Percentiles rank a stretch among this genome's conserved stretches.
Evolutionary conservation across 2,329 filamentous ascomycete species (phyloP).

Genomic region (Monilinia fructigena): DNA sequence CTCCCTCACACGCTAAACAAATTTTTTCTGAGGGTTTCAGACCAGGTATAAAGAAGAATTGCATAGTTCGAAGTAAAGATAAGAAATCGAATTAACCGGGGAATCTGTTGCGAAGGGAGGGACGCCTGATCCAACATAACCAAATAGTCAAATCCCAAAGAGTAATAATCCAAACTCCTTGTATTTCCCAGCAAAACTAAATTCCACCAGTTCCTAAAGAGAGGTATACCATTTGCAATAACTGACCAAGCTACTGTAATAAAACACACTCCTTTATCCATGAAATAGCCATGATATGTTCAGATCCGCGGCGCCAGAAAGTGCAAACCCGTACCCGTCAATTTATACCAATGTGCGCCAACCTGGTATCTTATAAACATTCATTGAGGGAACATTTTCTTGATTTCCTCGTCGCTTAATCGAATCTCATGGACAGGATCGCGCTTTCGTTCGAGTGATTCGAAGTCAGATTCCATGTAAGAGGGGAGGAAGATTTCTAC

Average conservation of each 20-base stretch:
- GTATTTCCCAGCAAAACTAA: constrained; percentile 12
- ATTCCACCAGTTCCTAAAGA: constrained; percentile 1
- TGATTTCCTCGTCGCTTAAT: constrained; percentile 73
- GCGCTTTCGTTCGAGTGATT: constrained; percentile 70
- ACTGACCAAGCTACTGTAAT: constrained; percentile 11
- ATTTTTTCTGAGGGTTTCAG: neutral
- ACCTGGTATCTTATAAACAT: constrained; percentile 1
- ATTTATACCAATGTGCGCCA: neutral
- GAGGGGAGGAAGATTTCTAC: constrained; percentile 78
- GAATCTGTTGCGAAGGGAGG: constrained; percentile 12
- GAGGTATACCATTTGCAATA: constrained; percentile 7
- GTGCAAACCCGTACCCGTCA: constrained; percentile 28
- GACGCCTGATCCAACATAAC: constrained; percentile 4
- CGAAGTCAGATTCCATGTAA: constrained; percentile 72
- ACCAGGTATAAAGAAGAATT: neutral
- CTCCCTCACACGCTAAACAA: neutral
- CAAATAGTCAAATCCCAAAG: constrained; percentile 2
- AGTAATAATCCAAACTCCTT: constrained; percentile 16
- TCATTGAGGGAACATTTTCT: constrained; percentile 64
- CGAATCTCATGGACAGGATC: constrained; percentile 77
- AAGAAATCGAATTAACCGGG: neutral
- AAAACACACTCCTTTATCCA: constrained; percentile 6
- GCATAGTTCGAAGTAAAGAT: neutral
- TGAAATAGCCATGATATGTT: constrained; percentile 33
- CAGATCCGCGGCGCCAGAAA: constrained; percentile 33